A percentile compares a stretch with the other conserved stretches of the same genome.
phyloP scores from a whole-genome alignment of 1,284 basidiomycete species.

The Tilletia horrida region DNA sequence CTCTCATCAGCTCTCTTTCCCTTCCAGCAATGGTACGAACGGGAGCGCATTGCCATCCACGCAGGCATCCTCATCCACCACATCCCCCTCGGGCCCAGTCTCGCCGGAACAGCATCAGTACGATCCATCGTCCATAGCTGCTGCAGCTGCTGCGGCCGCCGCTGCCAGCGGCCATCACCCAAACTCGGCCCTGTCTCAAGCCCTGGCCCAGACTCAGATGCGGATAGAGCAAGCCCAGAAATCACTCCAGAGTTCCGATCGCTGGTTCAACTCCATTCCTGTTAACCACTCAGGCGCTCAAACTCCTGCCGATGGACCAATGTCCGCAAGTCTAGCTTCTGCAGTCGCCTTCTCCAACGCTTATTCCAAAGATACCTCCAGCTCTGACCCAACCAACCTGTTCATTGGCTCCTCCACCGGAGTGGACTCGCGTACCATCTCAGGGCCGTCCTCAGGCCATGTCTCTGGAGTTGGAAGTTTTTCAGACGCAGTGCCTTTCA shows the following conservation, averaged over 20 bases:
- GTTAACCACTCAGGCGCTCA: neutral
- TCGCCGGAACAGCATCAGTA: too few species aligned
- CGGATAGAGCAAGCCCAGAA: neutral
- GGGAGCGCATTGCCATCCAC: neutral
- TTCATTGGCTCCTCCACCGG: neutral
- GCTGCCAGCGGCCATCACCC: neutral
- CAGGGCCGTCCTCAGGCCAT: slow-evolving; percentile 1
- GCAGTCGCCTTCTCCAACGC: neutral
- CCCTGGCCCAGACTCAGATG: neutral
- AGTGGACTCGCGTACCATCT: neutral
- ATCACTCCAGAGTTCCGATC: neutral
- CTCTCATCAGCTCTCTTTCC: neutral
- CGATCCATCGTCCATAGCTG: neutral
- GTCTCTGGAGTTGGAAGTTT: neutral
- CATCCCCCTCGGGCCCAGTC: too few species aligned
- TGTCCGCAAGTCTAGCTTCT: neutral
- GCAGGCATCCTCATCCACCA: neutral
- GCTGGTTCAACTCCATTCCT: neutral
- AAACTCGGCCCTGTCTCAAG: neutral
- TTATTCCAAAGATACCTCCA: neutral
- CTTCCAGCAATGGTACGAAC: neutral
- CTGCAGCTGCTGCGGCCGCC: neutral
- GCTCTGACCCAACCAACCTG: too few species aligned
- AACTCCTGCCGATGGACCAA: neutral
- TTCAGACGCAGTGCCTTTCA: neutral